Base-by-base conservation (phyloP, 2,329 filamentous ascomycete genomes). In the Coniosporium tulheliwenetii region DNA sequence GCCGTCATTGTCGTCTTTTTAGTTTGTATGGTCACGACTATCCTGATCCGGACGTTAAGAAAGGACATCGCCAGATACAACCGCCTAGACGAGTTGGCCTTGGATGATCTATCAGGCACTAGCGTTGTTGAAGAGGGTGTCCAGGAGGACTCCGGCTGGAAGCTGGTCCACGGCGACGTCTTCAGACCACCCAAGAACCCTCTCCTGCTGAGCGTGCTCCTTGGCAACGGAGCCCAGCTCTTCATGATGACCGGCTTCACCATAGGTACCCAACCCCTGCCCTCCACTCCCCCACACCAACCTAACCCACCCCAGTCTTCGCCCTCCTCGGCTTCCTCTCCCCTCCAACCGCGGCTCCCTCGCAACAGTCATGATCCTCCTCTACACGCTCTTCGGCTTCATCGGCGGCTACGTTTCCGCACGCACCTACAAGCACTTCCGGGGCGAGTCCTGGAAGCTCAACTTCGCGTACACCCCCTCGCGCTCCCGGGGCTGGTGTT, bases 61-160 rank as follows among this genome's bases (percentile, higher is more conserved):
- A 95, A 93, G 68, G 91, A 98, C 56, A 95, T 98, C 60, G 85
- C 86, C 29, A 75, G 91, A 41, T 98, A 98, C 68, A 98, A 98
- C 65, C 79, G 89, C 30, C 71, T 98, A 33, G 89, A 98, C 53
- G 78, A 85, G 56, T 84, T 94, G 61, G 85, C 81, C 50, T 70
- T 96, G 30, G 89, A 95, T 45, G 89, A 96, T 56, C 70, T 96
- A 31, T 81, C 81, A 34, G 84, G 83, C 34, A 84, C 79, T 2
- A 81, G 77, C 33, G 79, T 72, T 8, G 64, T 66, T 8, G 69
- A 86, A 5, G 89, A 95, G 49, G 89, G 87, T 30, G 84, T 96
- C 1, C 87, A 94, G 59, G 91, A 98, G 55, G 91, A 98, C 60
- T 95, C 87, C 8, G 91, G 91, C 45, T 98, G 91, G 91, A 98